Evolutionary conservation across 768 basidiomycete genomes (phyloP), one percentile per base, ranked within the genome.

Genomic region (Mycena crocata): DNA sequence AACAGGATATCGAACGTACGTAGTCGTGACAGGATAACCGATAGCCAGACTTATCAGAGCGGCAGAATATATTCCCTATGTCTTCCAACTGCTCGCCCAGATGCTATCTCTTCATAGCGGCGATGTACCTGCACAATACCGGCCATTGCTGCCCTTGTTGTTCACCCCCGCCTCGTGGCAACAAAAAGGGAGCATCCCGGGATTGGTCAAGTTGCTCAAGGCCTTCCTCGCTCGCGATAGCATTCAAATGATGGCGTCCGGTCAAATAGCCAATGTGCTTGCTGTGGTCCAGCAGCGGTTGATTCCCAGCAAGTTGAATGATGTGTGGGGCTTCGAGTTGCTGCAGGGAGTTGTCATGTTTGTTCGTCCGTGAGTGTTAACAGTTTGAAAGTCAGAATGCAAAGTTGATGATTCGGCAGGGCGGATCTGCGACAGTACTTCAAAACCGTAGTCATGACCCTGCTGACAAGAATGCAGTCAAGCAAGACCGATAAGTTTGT

Each of bases 81-180:
- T 93, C 59, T 98, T 99, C 85, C 98, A 99, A 75, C 87, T 99
- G 70, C 89, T 98, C 48, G 92, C 96, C 0, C 98, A 99, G 74
- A 95, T 99, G 86, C 90, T 99, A 32, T 92, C 95, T 68, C 81
- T 94, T 3, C 96, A 97, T 71, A 80, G 76, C 2, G 73, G 77
- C 3, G 82, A 84, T 9, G 83, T 96, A 2, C 95, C 97, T 1
- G 78, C 82, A 0, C 87, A 91, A 60, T 99, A 98, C 80, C 89
- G 90, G 30, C 81, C 84, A 31, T 83, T 99, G 12, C 85, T 98
- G 8, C 91, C 90, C 0, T 90, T 95, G 73, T 83, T 99, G 21
- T 87, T 98, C 48, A 93, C 91, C 0, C 95, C 96, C 0, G 83
- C 89, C 0, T 85, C 92, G 8, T 99, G 98, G 97, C 90, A 92